Percentiles rank a stretch among this genome's conserved stretches.
Evolutionary conservation across 192 early-diverging fungal species (phyloP).

Genomic region (Cetraspora pellucida): DNA sequence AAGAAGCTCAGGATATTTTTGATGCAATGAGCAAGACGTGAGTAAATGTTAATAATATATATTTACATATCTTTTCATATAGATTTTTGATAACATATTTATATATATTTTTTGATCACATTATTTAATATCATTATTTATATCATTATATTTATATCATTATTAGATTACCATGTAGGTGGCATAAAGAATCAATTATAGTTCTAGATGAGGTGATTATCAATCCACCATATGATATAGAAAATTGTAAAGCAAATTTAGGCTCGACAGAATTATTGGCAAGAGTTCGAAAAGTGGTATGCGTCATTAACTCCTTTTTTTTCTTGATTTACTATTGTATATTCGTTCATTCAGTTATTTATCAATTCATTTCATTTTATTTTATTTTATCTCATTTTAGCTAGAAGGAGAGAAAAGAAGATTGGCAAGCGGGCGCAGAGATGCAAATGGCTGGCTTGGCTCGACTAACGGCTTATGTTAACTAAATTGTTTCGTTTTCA

Average conservation of each 20-base stretch:
- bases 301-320: slow-evolving; percentile 35
- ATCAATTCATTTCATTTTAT: not conserved
- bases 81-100: not conserved
- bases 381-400: slow-evolving; percentile 35
- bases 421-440: slow-evolving; percentile 34
- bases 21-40: slow-evolving; percentile 80
- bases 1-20: slow-evolving; percentile 75
- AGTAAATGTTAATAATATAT: slow-evolving; percentile 24
- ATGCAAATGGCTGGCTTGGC: no score
- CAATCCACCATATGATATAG: slow-evolving; percentile 70
- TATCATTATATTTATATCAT: not conserved
- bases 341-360: not conserved
- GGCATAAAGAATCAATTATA: slow-evolving; percentile 72
- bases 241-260: slow-evolving; percentile 65
- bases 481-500: no score
- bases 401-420: slow-evolving; percentile 53
- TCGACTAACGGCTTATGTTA: no score
- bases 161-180: slow-evolving; percentile 72
- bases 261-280: slow-evolving; percentile 61
- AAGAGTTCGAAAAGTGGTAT: slow-evolving; percentile 76
- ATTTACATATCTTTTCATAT: slow-evolving; percentile 14
- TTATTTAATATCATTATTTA: no score
- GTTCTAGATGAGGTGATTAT: slow-evolving; percentile 83
- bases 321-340: not conserved
- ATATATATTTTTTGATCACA: no score